Evolutionary conservation across 2,329 filamentous ascomycete species (phyloP), one percentile per base, ranked within the genome.

Genomic region (Ophiostoma montium): DNA sequence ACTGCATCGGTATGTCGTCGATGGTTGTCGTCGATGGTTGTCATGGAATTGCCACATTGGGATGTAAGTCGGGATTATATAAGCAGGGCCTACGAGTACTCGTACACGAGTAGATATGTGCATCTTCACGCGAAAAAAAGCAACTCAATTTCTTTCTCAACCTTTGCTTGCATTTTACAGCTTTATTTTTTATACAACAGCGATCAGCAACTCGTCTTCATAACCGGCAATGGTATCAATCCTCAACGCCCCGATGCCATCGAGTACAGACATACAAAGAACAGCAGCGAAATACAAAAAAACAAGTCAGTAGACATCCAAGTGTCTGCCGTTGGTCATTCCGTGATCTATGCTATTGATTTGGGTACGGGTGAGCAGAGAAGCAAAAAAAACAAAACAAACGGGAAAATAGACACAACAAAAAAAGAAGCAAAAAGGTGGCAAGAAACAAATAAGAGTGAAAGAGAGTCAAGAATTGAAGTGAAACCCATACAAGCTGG

Each of bases 211-310:
- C 27, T 21, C 3, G 13, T 9, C 9, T 32, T 19, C 23, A 47
- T 39, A 27, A 42, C 21, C 41, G 18, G 16, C n/a, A 42, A 35
- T 30, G 39, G 39, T 42, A 39, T 27, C 15, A 48, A 44, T 18
- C 31, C 30, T n/a, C 41, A 46, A 50, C 39, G 39, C 39, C 39
- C 39, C 23, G 39, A 42, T 42, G 39, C 39, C 39, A 42, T 42
- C 23, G 5, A 27, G 23, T 8, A 27, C 23, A 27, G 23, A 27
- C 8, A 23, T 3, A 31, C 10, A 38, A 18, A 41, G 8, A 12
- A 47, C 45, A 39, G 32, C 43, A 18, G 18, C 11, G 3, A 30
- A 23, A n/a, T 8, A 41, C 8, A 41, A 41, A 16, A 38, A 12
- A 38, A 21, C 18, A 38, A 31, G 15, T 19, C 27, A 16, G 2